Conservation (phyloP, 352 stramenopile species). For the Phytophthora europaea region DNA sequence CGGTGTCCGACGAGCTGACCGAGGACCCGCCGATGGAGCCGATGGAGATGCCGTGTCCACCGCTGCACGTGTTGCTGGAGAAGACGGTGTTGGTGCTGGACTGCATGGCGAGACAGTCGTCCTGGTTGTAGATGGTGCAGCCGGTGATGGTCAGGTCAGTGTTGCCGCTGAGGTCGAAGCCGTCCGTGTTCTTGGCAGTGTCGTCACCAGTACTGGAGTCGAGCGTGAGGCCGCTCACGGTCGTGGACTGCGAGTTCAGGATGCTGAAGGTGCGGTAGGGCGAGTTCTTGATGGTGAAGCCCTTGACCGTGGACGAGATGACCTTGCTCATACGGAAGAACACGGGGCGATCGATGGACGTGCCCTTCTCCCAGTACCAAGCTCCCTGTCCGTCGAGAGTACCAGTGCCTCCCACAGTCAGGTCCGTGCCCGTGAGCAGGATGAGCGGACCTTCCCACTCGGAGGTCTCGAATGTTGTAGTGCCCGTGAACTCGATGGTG, state of each 20-base stretch:
- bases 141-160: conserved; percentile 17
- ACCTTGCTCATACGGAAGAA: conserved; percentile 22
- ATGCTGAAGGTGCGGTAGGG: conserved; percentile 39
- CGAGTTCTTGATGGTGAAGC: conserved; percentile 44
- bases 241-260: background rate
- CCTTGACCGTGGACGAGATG: no score
- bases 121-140: conserved; percentile 30
- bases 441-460: conserved; percentile 50
- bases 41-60: conserved; percentile 38
- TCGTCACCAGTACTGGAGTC: conserved; percentile 17
- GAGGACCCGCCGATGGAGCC: no score
- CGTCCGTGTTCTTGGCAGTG: conserved; percentile 22
- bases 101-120: conserved; percentile 25
- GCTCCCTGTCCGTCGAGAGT: conserved; percentile 41
- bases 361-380: conserved; percentile 46
- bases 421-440: conserved; percentile 32
- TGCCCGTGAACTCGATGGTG: no score
- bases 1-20: no score
- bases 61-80: conserved; percentile 27
- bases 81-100: conserved; percentile 33
- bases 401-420: conserved; percentile 37
- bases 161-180: conserved; percentile 20
- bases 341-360: conserved; percentile 22
- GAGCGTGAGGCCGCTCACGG: conserved; percentile 8
- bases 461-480: no score